phyloP scores from a whole-genome alignment of 345 rosid genomes.

The Balakata baccata region DNA sequence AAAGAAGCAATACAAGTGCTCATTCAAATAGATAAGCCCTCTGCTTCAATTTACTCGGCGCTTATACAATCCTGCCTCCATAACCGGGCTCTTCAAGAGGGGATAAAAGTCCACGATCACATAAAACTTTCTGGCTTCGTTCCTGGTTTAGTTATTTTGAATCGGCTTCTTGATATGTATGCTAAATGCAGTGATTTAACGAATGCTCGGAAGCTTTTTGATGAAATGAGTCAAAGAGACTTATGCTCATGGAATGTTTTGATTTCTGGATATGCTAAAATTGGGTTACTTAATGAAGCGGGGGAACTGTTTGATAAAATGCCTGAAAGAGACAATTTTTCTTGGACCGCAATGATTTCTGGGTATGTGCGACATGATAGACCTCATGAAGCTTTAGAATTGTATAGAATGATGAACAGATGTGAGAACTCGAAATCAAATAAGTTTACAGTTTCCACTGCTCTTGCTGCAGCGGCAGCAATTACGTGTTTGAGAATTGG shows the following conservation, averaged over 20 bases:
- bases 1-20: constrained; percentile 60
- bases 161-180: constrained; percentile 70
- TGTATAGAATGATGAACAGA: constrained; percentile 52
- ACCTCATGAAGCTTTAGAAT: constrained; percentile 51
- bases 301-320: constrained; percentile 71
- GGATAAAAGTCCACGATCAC: constrained; percentile 53
- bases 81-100: constrained; percentile 47
- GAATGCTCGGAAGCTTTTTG: constrained; percentile 58
- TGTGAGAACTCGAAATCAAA: constrained; percentile 36
- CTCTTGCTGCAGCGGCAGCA: constrained; percentile 69
- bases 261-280: constrained; percentile 57
- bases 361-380: constrained; percentile 56
- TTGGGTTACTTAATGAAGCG: constrained; percentile 52
- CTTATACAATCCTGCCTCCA: constrained; percentile 56
- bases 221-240: constrained; percentile 59
- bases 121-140: constrained; percentile 54
- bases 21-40: constrained; percentile 42
- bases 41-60: constrained; percentile 60
- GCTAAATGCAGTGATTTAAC: constrained; percentile 49
- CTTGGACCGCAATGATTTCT: constrained; percentile 85
- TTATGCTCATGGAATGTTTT: constrained; percentile 78
- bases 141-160: constrained; percentile 60
- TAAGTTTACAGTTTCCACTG: constrained; percentile 63
- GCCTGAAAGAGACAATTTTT: constrained; percentile 74
- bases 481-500: constrained; percentile 51